Conservation (phyloP, 805 yeast genomes). For the Teunomyces tritomae region DNA sequence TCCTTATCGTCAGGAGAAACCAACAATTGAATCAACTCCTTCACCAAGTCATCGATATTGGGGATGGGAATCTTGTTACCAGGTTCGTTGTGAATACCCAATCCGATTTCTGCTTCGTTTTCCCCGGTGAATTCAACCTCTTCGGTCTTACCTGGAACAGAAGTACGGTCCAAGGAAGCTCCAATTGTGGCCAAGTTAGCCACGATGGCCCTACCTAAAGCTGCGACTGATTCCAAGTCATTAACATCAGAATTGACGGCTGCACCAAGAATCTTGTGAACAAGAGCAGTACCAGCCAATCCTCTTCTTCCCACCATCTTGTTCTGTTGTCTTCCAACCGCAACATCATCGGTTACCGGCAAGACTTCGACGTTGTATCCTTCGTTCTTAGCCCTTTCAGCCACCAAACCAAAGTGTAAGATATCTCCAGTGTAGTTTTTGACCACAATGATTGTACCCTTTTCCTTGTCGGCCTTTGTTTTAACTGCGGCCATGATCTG, state of each 20-base stretch:
- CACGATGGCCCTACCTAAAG: conserved; percentile 59
- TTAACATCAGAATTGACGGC: conserved; percentile 45
- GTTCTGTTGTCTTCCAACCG: conserved; percentile 88
- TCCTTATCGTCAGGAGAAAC: conserved; percentile 66
- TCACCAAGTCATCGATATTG: conserved; percentile 54
- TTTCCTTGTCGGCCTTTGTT: conserved; percentile 46
- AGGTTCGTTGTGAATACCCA: conserved; percentile 96
- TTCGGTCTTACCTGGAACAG: conserved; percentile 72
- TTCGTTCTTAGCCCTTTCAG: conserved; percentile 77
- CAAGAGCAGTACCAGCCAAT: conserved; percentile 83
- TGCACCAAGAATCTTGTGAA: conserved; percentile 85
- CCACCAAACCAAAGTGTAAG: conserved; percentile 87
- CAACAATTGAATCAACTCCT: conserved; percentile 59
- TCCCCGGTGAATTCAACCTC: conserved; percentile 47
- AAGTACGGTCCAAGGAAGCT: conserved; percentile 83
- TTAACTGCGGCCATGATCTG: conserved; percentile 75
- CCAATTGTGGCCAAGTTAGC: conserved; percentile 80
- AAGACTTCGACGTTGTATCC: conserved; percentile 73
- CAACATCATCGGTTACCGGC: conserved; percentile 87
- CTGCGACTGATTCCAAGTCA: conserved; percentile 49
- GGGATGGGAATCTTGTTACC: conserved; percentile 80
- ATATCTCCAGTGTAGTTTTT: conserved; percentile 96
- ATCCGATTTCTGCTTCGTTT: conserved; percentile 82
- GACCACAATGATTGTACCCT: conserved; percentile 76
- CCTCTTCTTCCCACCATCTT: conserved; percentile 94